Evolutionary conservation across 495 filamentous ascomycete genomes (phyloP).

Genomic region (Xylaria curta): DNA sequence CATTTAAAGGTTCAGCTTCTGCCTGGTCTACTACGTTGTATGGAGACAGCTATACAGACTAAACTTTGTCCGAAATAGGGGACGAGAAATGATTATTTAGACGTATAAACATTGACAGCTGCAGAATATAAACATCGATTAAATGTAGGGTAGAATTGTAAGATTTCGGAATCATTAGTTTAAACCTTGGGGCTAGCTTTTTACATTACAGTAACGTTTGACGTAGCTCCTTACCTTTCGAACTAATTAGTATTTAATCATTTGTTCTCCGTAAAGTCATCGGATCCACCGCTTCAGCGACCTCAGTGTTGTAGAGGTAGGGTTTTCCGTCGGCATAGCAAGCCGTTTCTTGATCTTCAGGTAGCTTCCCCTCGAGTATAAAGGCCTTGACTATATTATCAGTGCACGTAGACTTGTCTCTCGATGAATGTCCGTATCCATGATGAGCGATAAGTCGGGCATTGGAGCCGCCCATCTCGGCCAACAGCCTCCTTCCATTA

Average conservation of each 20-base stretch:
- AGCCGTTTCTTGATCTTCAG: constrained; percentile 44
- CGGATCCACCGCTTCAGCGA: not conserved
- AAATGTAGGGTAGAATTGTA: not conserved
- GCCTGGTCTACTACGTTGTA: no score
- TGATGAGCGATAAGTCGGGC: constrained; percentile 54
- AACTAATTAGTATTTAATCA: constrained; percentile 24
- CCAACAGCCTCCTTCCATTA: constrained; percentile 48
- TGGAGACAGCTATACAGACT: no score
- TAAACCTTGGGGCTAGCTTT: not conserved
- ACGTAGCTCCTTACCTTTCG: constrained; percentile 15
- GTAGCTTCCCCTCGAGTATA: constrained; percentile 47
- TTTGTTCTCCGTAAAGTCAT: constrained; percentile 23
- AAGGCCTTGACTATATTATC: constrained; percentile 45
- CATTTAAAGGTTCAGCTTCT: no score
- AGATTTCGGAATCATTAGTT: not conserved
- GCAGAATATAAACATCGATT: not conserved
- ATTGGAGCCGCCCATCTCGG: constrained; percentile 53
- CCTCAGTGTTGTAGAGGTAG: constrained; percentile 43
- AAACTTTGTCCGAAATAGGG: no score
- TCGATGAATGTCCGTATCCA: constrained; percentile 53
- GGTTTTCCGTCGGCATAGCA: constrained; percentile 55
- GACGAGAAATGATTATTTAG: no score
- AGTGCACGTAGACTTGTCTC: constrained; percentile 51
- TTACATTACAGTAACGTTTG: not conserved
- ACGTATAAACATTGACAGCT: not conserved